phyloP scores from a whole-genome alignment of 2,329 filamentous ascomycete species.

The Salinomyces thailandicus region DNA sequence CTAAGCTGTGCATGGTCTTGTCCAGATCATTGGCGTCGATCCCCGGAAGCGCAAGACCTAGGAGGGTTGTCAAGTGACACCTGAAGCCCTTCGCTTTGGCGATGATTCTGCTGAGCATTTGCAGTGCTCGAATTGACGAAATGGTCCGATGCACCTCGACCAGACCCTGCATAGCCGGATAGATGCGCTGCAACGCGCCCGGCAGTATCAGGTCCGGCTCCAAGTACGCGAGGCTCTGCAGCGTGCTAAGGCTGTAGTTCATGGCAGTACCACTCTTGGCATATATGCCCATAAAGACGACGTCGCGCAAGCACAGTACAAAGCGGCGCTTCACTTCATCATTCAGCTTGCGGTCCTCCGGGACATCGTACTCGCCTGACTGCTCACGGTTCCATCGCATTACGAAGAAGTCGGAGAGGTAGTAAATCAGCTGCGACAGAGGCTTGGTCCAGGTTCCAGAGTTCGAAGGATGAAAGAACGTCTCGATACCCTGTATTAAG shows the following conservation, averaged over 20 bases:
- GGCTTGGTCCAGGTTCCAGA: slow-evolving; percentile 85
- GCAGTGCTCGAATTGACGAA: slow-evolving; percentile 81
- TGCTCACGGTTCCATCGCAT: slow-evolving; percentile 95
- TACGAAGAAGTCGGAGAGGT: slow-evolving; percentile 90
- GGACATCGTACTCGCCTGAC: slow-evolving; percentile 81
- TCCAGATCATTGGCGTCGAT: slow-evolving; percentile 97
- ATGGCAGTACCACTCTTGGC: slow-evolving; percentile 88
- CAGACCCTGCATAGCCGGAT: slow-evolving; percentile 89
- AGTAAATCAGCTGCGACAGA: slow-evolving; percentile 80
- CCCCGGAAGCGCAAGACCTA: slow-evolving; percentile 86
- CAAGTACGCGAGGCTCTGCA: slow-evolving; percentile 81
- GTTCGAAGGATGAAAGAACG: slow-evolving; percentile 97
- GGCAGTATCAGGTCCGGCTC: slow-evolving; percentile 88
- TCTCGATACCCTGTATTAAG: slow-evolving; percentile 88
- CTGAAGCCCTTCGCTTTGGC: slow-evolving; percentile 89
- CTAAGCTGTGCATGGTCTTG: slow-evolving; percentile 88
- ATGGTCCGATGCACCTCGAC: slow-evolving; percentile 96
- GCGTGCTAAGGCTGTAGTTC: slow-evolving; percentile 78
- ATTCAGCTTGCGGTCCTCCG: slow-evolving; percentile 66
- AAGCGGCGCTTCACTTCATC: slow-evolving; percentile 77
- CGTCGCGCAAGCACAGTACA: slow-evolving; percentile 77
- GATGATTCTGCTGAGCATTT: slow-evolving; percentile 87
- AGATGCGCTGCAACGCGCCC: slow-evolving; percentile 88
- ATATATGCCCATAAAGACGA: slow-evolving; percentile 97
- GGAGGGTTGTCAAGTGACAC: slow-evolving; percentile 84